Conservation (phyloP, 768 basidiomycete species). For the Tephrocybe sp. region DNA sequence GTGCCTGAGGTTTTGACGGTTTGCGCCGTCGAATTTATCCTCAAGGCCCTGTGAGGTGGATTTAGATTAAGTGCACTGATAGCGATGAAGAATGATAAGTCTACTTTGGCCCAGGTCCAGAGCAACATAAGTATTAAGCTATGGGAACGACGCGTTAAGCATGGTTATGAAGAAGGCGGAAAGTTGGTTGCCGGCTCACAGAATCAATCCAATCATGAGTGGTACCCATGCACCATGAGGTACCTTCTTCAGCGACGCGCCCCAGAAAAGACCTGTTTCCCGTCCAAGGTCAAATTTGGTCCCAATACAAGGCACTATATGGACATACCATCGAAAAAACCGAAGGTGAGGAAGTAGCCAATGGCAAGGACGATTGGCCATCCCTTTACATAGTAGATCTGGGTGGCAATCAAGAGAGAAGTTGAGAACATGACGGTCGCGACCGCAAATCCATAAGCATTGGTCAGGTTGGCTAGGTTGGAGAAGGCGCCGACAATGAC, state of each 20-base stretch:
- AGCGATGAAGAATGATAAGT: neutral
- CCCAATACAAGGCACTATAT: neutral
- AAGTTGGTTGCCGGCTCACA: conserved; percentile 32
- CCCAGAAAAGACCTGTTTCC: conserved; percentile 54
- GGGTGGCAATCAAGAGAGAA: conserved; percentile 52
- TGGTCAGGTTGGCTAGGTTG: conserved; percentile 51
- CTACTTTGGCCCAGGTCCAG: conserved; percentile 67
- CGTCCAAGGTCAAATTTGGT: neutral
- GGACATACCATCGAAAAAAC: conserved; percentile 60
- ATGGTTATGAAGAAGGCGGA: neutral
- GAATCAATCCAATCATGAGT: conserved; percentile 50
- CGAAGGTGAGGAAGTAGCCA: conserved; percentile 51
- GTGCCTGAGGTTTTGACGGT: conserved; percentile 53
- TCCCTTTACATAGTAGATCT: conserved; percentile 57
- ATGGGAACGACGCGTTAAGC: neutral
- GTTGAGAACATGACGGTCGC: conserved; percentile 55
- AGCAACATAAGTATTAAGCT: conserved; percentile 51
- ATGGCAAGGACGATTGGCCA: conserved; percentile 42
- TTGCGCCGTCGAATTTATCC: conserved; percentile 57
- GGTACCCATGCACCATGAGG: conserved; percentile 71
- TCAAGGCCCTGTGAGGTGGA: conserved; percentile 43
- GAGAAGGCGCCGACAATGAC: conserved; percentile 58
- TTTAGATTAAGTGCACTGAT: neutral
- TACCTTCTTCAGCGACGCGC: conserved; percentile 59
- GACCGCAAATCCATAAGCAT: conserved; percentile 66